Evolutionary conservation across 176 grass and related monocot species (phyloP).

Genomic region (Triticum turgidum): DNA sequence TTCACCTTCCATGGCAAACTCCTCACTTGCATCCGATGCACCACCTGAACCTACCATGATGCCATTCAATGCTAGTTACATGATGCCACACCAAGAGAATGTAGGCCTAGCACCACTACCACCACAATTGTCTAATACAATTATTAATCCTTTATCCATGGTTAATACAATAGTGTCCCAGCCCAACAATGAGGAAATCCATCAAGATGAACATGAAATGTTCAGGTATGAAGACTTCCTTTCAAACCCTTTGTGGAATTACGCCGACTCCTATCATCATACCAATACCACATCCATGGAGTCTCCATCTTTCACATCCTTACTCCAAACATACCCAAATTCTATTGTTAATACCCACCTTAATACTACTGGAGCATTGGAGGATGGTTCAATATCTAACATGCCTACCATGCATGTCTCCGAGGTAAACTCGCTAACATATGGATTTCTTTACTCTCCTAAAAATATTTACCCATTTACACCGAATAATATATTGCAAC

Average conservation of each 20-base stretch:
- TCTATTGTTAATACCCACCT: background rate
- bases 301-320: background rate
- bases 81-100: background rate
- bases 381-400: background rate
- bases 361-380: background rate
- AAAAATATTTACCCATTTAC: background rate
- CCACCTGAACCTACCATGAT: background rate
- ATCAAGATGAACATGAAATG: background rate
- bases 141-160: background rate
- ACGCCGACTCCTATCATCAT: background rate
- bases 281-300: background rate
- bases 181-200: background rate
- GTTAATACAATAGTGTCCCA: background rate
- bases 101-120: background rate
- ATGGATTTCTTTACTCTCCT: background rate
- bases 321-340: background rate
- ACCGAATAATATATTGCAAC: background rate
- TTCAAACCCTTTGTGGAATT: background rate
- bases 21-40: background rate
- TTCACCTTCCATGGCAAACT: background rate
- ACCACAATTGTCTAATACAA: background rate
- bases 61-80: no score
- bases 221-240: background rate
- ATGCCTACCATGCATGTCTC: background rate
- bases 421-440: background rate